Base-by-base conservation (phyloP, 495 filamentous ascomycete species). In the Penicillium arizonense region DNA sequence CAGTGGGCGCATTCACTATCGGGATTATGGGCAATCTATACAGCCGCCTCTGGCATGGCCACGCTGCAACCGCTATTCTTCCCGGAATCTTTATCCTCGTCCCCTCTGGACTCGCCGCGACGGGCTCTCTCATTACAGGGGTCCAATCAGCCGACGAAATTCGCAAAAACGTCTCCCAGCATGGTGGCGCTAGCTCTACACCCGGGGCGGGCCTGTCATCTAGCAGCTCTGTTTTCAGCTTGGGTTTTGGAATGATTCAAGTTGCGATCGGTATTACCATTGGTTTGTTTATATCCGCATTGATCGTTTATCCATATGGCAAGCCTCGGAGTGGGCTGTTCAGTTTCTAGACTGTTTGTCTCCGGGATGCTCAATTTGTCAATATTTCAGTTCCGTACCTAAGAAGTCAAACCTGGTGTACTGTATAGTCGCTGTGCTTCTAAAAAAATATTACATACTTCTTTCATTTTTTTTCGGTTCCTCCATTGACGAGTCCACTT, bases 31-130 rank as follows among this genome's bases (percentile, higher is more conserved):
- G 89, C 7, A 96, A 96, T 61, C 53, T 94, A 8, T 96, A 96
- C 74, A 87, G 87, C 3, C 81, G 92, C 1, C 53, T 90, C 12
- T 80, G 86, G 62, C 85, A 92, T 63, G 89, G 89, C 3, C 81
- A 95, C 20, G 90, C 91, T 0, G 91, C 90, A 0, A 88, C 88
- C 0, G 87, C 89, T 11, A 86, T 97, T 60, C 70, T 96, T 1
- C 92, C 92, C 0, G 91, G 85, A 3, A 95, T 97, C 53, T 95
- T 96, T 61, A 89, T 96, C 4, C 87, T 92, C 46, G 92, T 97
- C 7, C 92, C 92, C 0, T 89, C 84, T 8, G 91, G 90, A 0
- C 77, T 97, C 7, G 89, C 91, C 1, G 90, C 89, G 3, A 79
- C 79, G 3, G 92, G 91, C 1, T 87, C 83, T 11, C 73, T 96